A percentile compares a stretch with the other conserved stretches of the same genome.
phyloP scores from a whole-genome alignment of 139 green algal genomes.

The Micromonas pusilla region DNA sequence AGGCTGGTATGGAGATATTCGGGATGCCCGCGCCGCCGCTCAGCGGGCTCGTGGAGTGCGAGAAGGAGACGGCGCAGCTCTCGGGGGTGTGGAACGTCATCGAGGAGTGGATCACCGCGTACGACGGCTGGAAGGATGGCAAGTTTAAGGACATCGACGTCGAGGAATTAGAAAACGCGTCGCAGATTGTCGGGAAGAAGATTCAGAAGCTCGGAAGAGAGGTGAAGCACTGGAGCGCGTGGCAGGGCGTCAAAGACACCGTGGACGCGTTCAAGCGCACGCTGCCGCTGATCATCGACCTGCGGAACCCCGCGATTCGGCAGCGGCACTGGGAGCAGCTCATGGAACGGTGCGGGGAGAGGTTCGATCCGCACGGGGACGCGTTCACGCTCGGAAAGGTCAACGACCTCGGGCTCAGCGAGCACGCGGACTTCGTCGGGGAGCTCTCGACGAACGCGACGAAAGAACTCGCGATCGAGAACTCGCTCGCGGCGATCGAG shows the following conservation, averaged over 20 bases:
- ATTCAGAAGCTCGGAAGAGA: conserved; percentile 68
- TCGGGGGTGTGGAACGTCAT: conserved; percentile 64
- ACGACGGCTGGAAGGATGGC: conserved; percentile 70
- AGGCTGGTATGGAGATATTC: conserved; percentile 83
- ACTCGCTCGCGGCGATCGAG: conserved; percentile 49
- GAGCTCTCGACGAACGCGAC: conserved; percentile 66
- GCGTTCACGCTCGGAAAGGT: conserved; percentile 72
- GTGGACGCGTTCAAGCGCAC: conserved; percentile 84
- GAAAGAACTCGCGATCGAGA: conserved; percentile 64
- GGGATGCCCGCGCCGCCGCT: conserved; percentile 59
- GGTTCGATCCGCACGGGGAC: conserved; percentile 57
- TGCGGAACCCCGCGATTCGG: conserved; percentile 74
- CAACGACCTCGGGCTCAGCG: conserved; percentile 60
- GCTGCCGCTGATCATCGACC: conserved; percentile 79
- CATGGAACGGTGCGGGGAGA: conserved; percentile 50
- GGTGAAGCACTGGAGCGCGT: conserved; percentile 66
- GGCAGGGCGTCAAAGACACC: conserved; percentile 59
- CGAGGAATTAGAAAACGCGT: conserved; percentile 71
- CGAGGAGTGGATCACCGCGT: conserved; percentile 65
- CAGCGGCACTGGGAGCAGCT: conserved; percentile 71
- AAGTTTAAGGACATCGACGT: conserved; percentile 70
- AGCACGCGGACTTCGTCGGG: conserved; percentile 68
- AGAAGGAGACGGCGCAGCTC: conserved; percentile 64
- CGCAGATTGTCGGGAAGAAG: conserved; percentile 54
- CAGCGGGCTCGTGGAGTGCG: conserved; percentile 53